These are phyloP conservation scores for Shiraia bambusicola DNA, from an alignment of 2,329 filamentous ascomycete species.

Conservation along the genomic window DNA sequence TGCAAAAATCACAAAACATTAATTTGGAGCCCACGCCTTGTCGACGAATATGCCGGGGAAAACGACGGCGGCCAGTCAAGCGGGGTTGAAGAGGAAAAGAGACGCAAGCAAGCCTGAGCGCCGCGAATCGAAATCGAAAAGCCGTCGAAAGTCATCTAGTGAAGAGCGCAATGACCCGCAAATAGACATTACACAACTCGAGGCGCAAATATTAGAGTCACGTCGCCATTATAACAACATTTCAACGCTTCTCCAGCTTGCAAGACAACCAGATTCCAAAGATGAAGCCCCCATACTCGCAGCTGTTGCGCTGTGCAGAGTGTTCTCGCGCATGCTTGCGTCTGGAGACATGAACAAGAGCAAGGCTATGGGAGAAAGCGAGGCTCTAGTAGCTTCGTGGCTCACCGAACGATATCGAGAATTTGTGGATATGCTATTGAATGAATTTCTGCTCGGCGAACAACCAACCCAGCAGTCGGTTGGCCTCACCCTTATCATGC, in stretches of 20 bases:
- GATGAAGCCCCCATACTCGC: conserved; percentile 65
- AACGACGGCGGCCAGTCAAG: conserved; percentile 25
- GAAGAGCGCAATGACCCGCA: conserved; percentile 52
- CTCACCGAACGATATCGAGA: conserved; percentile 72
- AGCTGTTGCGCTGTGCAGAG: conserved; percentile 77
- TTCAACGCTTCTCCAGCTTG: conserved; percentile 64
- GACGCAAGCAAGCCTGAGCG: conserved; percentile 35
- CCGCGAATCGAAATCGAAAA: conserved; percentile 44
- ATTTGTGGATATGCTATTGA: conserved; percentile 65
- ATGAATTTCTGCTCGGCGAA: conserved; percentile 58
- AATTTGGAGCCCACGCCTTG: neutral
- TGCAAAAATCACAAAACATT: neutral
- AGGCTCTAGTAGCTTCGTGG: conserved; percentile 74
- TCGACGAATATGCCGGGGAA: conserved; percentile 41
- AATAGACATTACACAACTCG: conserved; percentile 70
- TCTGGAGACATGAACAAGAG: conserved; percentile 69
- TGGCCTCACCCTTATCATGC: conserved; percentile 78
- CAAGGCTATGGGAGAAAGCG: conserved; percentile 68
- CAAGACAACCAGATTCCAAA: conserved; percentile 51
- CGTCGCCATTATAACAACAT: conserved; percentile 93
- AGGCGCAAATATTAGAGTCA: conserved; percentile 80
- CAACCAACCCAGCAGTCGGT: conserved; percentile 66
- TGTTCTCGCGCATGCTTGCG: conserved; percentile 80
- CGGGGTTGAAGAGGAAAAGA: conserved; percentile 49
- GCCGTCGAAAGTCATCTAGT: conserved; percentile 31